Base-by-base conservation (phyloP, 805 yeast species). In the Suhomyces prunicola region DNA sequence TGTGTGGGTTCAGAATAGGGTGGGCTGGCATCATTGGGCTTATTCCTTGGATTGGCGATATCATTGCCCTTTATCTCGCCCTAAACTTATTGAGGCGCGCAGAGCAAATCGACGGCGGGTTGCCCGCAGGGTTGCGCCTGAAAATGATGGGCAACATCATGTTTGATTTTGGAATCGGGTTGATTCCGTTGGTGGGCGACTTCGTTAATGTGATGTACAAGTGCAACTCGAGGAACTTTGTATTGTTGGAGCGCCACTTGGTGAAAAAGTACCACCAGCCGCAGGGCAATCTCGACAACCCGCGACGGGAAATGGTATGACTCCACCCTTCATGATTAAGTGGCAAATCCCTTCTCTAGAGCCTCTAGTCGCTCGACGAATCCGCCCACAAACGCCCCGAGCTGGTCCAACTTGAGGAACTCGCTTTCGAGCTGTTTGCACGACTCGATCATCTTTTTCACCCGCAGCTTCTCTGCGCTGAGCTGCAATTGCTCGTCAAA, bases 361-460 rank as follows among this genome's bases (percentile, higher is more conserved):
- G 17, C 46, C 9, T 19, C 54, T 41, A 66, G 42, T 29, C 70
- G 47, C 35, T 40, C 49, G 48, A 58, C 57, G 52, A 67, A 69
- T 12, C 59, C 66, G 33, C 57, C 62, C 17, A 61, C 57, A 59
- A 74, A 73, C 57, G 56, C 48, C 29, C 64, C 72, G 47, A 84
- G 68, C 55, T 82, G 86, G 46, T 79, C 79, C 50, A 84, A 62
- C 66, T 82, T 83, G 63, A 75, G 68, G 55, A 82, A 80, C 50
- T 81, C 80, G 39, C 65, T 58, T 54, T 85, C 87, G 26, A 86
- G 58, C 2, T 75, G 79, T 31, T 76, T 73, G 60, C 88, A 83
- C 48, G 73, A 65, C 5, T 57, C 58, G 17, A 82, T 55, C n/a
- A 81, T 46, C 3, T 54, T 53, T 42, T 79, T 78, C 7, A 81